phyloP scores from a whole-genome alignment of 2,329 filamentous ascomycete genomes.

The Magnaporthiopsis rhizophila region DNA sequence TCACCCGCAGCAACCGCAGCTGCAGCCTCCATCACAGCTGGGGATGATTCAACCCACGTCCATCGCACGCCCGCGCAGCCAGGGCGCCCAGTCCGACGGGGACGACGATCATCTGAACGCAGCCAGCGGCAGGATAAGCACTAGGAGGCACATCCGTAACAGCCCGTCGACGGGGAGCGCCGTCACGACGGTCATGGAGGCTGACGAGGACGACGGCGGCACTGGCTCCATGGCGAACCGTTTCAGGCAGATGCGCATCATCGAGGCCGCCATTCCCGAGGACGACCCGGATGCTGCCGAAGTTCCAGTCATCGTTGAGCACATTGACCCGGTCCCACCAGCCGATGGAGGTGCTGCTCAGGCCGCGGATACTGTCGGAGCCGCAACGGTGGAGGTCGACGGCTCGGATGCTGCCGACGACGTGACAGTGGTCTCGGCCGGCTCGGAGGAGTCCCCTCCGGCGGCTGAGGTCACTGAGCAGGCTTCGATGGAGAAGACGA shows the following conservation, averaged over 20 bases:
- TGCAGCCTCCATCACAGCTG: background rate
- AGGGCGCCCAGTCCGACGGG: constrained; percentile 13
- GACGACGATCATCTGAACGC: constrained; percentile 45
- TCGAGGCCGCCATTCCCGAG: constrained; percentile 50
- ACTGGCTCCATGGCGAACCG: constrained; percentile 20
- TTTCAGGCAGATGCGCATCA: constrained; percentile 38
- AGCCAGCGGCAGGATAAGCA: constrained; percentile 55
- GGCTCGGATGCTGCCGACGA: background rate
- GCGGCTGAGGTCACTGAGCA: background rate
- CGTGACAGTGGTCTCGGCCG: background rate
- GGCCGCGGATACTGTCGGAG: background rate
- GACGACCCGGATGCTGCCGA: constrained; percentile 28
- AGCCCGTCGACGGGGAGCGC: constrained; percentile 72
- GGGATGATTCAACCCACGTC: background rate
- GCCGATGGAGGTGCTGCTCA: background rate
- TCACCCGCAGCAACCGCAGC: constrained; percentile 6
- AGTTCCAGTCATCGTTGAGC: constrained; percentile 33
- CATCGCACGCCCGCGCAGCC: background rate
- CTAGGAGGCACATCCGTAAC: constrained; percentile 71
- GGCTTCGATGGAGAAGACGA: background rate
- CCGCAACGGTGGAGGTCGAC: background rate
- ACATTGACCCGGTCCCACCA: constrained; percentile 11
- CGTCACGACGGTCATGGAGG: constrained; percentile 75
- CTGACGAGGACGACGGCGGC: constrained; percentile 64
- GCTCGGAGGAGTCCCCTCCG: background rate